These are phyloP conservation scores for Claviceps digitariae DNA, from an alignment of 2,329 filamentous ascomycete genomes.

Conservation along the genomic window DNA sequence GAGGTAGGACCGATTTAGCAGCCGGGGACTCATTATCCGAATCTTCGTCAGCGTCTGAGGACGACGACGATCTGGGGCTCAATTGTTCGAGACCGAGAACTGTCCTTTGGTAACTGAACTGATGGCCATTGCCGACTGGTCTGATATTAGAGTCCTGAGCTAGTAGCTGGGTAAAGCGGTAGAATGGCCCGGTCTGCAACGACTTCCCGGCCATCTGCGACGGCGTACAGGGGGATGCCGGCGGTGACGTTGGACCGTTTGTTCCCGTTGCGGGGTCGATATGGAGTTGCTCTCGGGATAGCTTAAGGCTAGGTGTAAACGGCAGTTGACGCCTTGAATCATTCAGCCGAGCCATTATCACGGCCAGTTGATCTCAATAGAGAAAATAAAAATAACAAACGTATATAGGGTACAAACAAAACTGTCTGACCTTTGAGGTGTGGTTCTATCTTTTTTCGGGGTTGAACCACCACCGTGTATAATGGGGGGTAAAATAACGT, in stretches of 20 bases:
- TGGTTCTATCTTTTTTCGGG: background rate
- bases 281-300: constrained; percentile 17
- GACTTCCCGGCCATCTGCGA: constrained; percentile 21
- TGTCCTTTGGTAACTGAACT: constrained; percentile 27
- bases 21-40: constrained; percentile 8
- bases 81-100: constrained; percentile 20
- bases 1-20: background rate
- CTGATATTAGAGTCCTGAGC: constrained; percentile 27
- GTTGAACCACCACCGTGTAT: background rate
- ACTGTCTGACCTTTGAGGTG: constrained; percentile 5
- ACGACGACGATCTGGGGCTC: constrained; percentile 23
- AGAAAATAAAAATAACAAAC: background rate
- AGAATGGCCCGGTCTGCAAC: constrained; percentile 19
- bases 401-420: constrained; percentile 5
- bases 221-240: constrained; percentile 30
- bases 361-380: constrained; percentile 4
- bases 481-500: constrained; percentile 1
- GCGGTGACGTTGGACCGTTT: constrained; percentile 30
- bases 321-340: constrained; percentile 20
- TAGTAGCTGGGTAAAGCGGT: constrained; percentile 17
- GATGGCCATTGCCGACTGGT: constrained; percentile 27
- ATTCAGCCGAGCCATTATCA: constrained; percentile 13
- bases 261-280: constrained; percentile 11
- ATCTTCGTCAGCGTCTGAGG: constrained; percentile 11
- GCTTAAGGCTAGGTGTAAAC: constrained; percentile 28